phyloP scores from a whole-genome alignment of 2,329 filamentous ascomycete species.

The Elsinoe australis region DNA sequence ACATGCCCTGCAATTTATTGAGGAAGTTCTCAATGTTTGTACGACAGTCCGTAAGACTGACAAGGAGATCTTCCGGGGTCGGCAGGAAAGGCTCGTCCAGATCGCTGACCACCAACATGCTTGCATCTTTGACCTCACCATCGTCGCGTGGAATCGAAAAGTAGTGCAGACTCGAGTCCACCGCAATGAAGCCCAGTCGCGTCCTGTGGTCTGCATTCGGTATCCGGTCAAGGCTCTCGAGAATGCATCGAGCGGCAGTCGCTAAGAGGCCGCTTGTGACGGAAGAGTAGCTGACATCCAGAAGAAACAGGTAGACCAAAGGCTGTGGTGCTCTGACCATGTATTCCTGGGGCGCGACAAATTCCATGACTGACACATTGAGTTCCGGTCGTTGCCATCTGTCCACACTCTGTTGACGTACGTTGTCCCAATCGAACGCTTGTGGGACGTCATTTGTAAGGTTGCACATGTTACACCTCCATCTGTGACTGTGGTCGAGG shows the following conservation, averaged over 20 bases:
- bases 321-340: constrained; percentile 98
- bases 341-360: constrained; percentile 96
- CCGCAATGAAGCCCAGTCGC: constrained; percentile 86
- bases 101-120: constrained; percentile 90
- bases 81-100: constrained; percentile 94
- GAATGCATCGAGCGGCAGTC: constrained; percentile 84
- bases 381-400: constrained; percentile 87
- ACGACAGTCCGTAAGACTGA: constrained; percentile 80
- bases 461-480: constrained; percentile 99
- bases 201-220: constrained; percentile 95
- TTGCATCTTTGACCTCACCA: constrained; percentile 75
- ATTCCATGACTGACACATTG: constrained; percentile 95
- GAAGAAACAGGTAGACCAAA: constrained; percentile 88
- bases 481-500: constrained; percentile 91
- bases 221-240: constrained; percentile 92
- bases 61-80: constrained; percentile 82
- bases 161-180: constrained; percentile 91
- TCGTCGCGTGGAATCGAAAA: constrained; percentile 88
- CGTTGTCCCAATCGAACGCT: constrained; percentile 95
- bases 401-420: constrained; percentile 82
- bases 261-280: constrained; percentile 86
- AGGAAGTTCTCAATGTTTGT: constrained; percentile 89
- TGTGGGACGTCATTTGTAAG: constrained; percentile 98
- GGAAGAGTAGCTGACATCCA: constrained; percentile 86
- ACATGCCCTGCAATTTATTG: constrained; percentile 88